phyloP scores from a whole-genome alignment of 2,329 filamentous ascomycete species.

The Geosmithia flava region DNA sequence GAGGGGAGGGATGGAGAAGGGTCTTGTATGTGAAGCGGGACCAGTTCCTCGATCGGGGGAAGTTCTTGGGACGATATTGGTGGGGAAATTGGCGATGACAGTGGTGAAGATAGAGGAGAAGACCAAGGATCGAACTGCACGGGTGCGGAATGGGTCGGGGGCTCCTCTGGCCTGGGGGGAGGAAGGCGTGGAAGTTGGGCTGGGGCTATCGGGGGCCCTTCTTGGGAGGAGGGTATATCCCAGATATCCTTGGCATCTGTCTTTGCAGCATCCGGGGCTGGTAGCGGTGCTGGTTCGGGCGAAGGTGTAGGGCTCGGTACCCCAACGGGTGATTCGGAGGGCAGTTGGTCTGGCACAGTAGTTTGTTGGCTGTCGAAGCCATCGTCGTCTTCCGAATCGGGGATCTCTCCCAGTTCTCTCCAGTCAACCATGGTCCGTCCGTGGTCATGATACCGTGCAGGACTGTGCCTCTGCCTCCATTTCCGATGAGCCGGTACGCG shows the following conservation, averaged over 20 bases:
- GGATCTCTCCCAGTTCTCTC: conserved; percentile 37
- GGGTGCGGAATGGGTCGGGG: neutral
- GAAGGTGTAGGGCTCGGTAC: neutral
- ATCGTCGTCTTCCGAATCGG: conserved; percentile 37
- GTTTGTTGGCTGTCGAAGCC: conserved; percentile 22
- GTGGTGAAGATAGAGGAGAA: conserved; percentile 19
- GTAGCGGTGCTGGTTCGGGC: neutral
- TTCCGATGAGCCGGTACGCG: neutral
- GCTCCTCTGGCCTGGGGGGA: neutral
- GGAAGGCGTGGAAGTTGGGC: conserved; percentile 1
- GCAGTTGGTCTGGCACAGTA: neutral
- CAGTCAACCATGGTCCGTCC: conserved; percentile 27
- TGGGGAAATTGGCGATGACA: conserved; percentile 5
- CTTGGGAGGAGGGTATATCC: conserved; percentile 21
- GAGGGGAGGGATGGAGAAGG: neutral
- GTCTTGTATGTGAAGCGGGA: neutral
- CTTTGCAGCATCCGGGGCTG: neutral
- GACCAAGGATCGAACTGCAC: conserved; percentile 8
- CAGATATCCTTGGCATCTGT: conserved; percentile 11
- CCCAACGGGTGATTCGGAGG: neutral
- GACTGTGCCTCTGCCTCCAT: neutral
- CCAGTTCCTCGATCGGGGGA: conserved; percentile 8
- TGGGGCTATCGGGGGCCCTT: conserved; percentile 5
- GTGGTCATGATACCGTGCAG: conserved; percentile 11
- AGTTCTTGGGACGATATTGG: conserved; percentile 7